Percentiles rank a stretch among this genome's conserved stretches.
phyloP scores from a whole-genome alignment of 352 stramenopile genomes.

The Phytophthora tubulina region DNA sequence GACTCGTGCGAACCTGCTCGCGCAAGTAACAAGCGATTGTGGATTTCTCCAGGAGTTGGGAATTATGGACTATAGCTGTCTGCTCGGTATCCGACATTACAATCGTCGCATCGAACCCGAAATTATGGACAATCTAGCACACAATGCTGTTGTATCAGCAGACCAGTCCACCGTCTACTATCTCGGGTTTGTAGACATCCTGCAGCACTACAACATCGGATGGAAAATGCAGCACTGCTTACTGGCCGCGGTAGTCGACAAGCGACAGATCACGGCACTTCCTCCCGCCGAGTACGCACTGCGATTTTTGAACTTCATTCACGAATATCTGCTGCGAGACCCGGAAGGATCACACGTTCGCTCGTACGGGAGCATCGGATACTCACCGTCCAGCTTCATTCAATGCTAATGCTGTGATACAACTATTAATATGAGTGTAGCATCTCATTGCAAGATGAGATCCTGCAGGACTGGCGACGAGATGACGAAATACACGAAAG shows the following conservation, averaged over 20 bases:
- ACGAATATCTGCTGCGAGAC: slow-evolving; percentile 83
- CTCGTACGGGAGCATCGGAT: slow-evolving; percentile 80
- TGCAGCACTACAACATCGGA: slow-evolving; percentile 87
- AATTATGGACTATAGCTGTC: slow-evolving; percentile 91
- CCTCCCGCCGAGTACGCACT: slow-evolving; percentile 86
- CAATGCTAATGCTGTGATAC: slow-evolving; percentile 5
- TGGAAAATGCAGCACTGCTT: slow-evolving; percentile 89
- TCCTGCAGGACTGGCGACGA: no score
- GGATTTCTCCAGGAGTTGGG: slow-evolving; percentile 87
- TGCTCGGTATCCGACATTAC: slow-evolving; percentile 81
- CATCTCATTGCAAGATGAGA: slow-evolving; percentile 7
- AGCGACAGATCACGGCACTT: slow-evolving; percentile 81
- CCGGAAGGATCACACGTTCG: slow-evolving; percentile 61
- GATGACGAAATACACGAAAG: neutral
- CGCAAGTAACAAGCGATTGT: slow-evolving; percentile 86
- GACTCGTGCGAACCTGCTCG: slow-evolving; percentile 76
- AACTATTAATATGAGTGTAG: slow-evolving; percentile 31
- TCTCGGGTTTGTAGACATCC: slow-evolving; percentile 86
- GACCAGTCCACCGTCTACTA: slow-evolving; percentile 83
- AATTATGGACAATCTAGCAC: slow-evolving; percentile 61
- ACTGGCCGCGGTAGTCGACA: slow-evolving; percentile 76
- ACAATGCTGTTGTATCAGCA: slow-evolving; percentile 85
- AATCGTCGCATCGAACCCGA: slow-evolving; percentile 53
- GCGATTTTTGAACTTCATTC: slow-evolving; percentile 88
- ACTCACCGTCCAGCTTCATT: slow-evolving; percentile 41